Percentiles rank a stretch among this genome's conserved stretches.
phyloP scores from a whole-genome alignment of 768 basidiomycete genomes.

The Agrocybe praecox region DNA sequence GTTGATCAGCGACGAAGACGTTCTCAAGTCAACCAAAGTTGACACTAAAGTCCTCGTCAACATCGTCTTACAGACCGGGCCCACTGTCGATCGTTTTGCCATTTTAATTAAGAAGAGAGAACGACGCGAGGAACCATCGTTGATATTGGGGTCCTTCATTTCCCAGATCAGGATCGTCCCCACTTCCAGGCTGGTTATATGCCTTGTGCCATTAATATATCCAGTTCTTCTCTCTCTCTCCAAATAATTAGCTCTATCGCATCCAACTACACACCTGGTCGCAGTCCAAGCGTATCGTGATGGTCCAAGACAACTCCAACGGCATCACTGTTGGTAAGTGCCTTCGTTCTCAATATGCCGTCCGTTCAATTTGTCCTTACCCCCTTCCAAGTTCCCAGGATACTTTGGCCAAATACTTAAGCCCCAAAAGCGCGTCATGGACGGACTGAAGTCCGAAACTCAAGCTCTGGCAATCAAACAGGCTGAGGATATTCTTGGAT shows the following conservation, averaged over 20 bases:
- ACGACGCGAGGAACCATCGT: neutral
- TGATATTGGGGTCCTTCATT: conserved; percentile 1
- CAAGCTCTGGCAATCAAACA: too few species aligned
- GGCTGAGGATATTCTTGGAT: too few species aligned
- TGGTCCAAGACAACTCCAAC: neutral
- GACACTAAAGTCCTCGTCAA: neutral
- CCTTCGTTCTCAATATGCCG: too few species aligned
- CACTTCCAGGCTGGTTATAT: too few species aligned
- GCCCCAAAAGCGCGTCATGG: too few species aligned
- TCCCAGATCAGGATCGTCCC: neutral
- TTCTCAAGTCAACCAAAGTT: neutral
- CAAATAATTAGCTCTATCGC: neutral
- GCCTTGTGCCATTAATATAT: too few species aligned
- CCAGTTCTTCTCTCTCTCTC: too few species aligned
- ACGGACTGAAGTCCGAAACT: too few species aligned
- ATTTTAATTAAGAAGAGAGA: neutral
- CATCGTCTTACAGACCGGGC: neutral
- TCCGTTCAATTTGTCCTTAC: too few species aligned
- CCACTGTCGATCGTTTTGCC: neutral
- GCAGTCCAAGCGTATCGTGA: neutral
- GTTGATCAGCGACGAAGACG: neutral
- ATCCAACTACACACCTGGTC: neutral
- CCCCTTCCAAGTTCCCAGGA: too few species aligned
- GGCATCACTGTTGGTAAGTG: neutral
- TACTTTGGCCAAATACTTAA: too few species aligned